Conservation (phyloP, 441 rosid genomes). For the Bruguiera hainesii region DNA sequence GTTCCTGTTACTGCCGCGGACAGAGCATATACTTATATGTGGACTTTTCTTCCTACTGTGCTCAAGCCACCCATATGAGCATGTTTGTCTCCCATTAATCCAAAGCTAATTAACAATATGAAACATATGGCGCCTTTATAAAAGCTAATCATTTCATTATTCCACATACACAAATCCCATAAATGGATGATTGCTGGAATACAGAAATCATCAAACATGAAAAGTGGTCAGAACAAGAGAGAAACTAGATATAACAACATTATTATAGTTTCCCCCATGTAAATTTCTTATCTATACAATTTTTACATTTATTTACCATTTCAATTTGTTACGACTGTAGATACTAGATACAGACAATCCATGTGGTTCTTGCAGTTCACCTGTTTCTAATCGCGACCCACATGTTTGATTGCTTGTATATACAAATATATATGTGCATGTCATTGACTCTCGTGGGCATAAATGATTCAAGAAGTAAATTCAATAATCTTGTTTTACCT, state of each 20-base stretch:
- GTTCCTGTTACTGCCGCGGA: background rate
- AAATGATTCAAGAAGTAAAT: background rate
- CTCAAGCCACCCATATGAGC: background rate
- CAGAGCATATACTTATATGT: constrained; percentile 2
- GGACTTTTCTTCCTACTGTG: background rate
- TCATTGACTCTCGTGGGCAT: background rate
- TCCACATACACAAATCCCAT: too few relatives aligned
- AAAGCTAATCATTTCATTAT: background rate
- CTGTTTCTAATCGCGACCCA: background rate
- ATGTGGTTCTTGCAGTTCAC: background rate
- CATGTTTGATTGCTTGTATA: background rate
- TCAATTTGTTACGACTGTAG: background rate
- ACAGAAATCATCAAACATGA: too few relatives aligned
- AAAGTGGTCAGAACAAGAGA: too few relatives aligned
- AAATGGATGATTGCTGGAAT: too few relatives aligned
- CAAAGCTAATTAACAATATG: too few relatives aligned
- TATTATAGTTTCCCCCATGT: background rate
- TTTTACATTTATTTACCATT: background rate
- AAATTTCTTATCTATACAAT: background rate
- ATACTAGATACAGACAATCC: background rate
- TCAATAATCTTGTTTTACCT: background rate
- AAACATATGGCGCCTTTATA: background rate
- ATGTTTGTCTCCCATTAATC: too few relatives aligned
- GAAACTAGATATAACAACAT: too few relatives aligned
- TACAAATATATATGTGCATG: background rate